Percentiles rank a stretch among this genome's conserved stretches.
These are phyloP conservation scores for Lachancea lanzarotensis DNA, from an alignment of 805 yeast species.

Conservation along the genomic window DNA sequence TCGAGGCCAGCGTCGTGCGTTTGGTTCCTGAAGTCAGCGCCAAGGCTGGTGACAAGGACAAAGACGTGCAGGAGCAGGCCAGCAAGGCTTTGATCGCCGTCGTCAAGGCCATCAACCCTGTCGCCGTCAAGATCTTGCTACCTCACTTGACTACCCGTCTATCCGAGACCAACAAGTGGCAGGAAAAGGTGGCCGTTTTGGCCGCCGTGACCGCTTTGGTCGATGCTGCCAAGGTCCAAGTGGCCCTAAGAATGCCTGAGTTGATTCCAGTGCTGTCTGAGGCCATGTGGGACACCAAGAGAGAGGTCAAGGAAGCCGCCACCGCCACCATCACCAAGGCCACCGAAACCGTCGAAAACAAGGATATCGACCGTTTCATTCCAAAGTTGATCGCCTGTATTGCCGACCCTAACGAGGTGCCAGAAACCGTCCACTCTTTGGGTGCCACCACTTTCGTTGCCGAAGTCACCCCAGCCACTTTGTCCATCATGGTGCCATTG, in stretches of 20 bases:
- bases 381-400: slow-evolving; percentile 96
- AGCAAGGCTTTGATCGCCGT: slow-evolving; percentile 69
- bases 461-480: slow-evolving; percentile 98
- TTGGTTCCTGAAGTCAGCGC: slow-evolving; percentile 63
- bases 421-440: slow-evolving; percentile 96
- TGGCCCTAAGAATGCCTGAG: slow-evolving; percentile 99
- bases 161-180: slow-evolving; percentile 83
- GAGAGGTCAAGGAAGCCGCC: slow-evolving; percentile 95
- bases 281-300: slow-evolving; percentile 99
- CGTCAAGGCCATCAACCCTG: slow-evolving; percentile 81
- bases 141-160: slow-evolving; percentile 72
- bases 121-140: slow-evolving; percentile 82
- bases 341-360: slow-evolving; percentile 97
- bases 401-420: slow-evolving; percentile 93
- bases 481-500: slow-evolving; percentile 98
- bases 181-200: slow-evolving; percentile 90
- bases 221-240: slow-evolving; percentile 89
- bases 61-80: slow-evolving; percentile 68
- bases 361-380: slow-evolving; percentile 98
- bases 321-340: slow-evolving; percentile 91
- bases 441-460: slow-evolving; percentile 99
- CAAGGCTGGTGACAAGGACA: slow-evolving; percentile 88
- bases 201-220: slow-evolving; percentile 81
- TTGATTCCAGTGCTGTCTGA: slow-evolving; percentile 97
- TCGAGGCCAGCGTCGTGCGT: slow-evolving; percentile 90